These are phyloP conservation scores for Bocquillonia castaneifolia DNA, from an alignment of 441 rosid genomes.

Conservation along the genomic window DNA sequence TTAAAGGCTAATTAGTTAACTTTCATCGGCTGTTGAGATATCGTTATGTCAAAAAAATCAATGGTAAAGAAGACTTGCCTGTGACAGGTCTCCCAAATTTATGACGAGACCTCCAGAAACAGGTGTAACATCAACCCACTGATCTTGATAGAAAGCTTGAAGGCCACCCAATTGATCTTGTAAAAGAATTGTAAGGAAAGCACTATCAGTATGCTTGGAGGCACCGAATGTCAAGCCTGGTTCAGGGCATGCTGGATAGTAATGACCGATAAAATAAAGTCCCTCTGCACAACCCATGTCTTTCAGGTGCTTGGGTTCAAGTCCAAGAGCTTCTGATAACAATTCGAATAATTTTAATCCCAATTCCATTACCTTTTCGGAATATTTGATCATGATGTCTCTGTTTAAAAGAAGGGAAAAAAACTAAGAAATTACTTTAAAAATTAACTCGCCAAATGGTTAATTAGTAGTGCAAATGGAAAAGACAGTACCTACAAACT, in stretches of 20 bases:
- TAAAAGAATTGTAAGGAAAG: constrained; percentile 27
- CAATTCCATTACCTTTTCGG: constrained; percentile 19
- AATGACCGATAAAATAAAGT: constrained; percentile 20
- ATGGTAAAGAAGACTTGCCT: neutral
- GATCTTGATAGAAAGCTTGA: constrained; percentile 15
- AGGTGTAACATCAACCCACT: constrained; percentile 25
- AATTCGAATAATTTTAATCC: constrained; percentile 17
- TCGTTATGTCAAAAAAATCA: neutral
- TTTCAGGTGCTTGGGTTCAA: constrained; percentile 19
- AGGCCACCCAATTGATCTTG: constrained; percentile 31
- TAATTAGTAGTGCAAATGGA: too few relatives aligned
- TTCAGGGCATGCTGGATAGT: constrained; percentile 26
- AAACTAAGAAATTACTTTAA: too few relatives aligned
- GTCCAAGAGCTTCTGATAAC: constrained; percentile 25
- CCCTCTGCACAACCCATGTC: constrained; percentile 26
- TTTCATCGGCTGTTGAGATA: too few relatives aligned
- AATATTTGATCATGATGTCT: constrained; percentile 15
- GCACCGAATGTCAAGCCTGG: constrained; percentile 26
- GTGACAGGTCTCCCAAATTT: constrained; percentile 9
- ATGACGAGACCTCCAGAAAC: constrained; percentile 21
- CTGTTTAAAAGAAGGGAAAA: too few relatives aligned
- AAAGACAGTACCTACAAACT: constrained; percentile 37
- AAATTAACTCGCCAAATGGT: too few relatives aligned
- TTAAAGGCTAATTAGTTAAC: too few relatives aligned
- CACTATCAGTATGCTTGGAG: constrained; percentile 19